A percentile compares a stretch with the other conserved stretches of the same genome.
Evolutionary conservation across 176 grass and related monocot genomes (phyloP).

Genomic region (Juncus effusus): DNA sequence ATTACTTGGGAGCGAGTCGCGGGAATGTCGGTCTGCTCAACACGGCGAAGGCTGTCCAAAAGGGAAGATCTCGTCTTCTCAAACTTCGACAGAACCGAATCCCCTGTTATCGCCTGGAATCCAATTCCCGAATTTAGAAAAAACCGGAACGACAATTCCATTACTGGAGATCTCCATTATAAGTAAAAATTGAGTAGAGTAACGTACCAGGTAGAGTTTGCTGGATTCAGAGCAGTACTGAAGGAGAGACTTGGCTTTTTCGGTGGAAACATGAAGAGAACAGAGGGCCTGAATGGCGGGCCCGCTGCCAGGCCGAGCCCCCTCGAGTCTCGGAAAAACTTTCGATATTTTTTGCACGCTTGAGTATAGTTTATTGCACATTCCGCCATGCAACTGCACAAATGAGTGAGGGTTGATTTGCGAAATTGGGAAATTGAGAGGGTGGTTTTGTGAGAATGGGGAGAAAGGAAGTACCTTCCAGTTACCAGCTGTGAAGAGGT

Average conservation of each 20-base stretch:
- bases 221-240: slow-evolving; percentile 75
- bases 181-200: background rate
- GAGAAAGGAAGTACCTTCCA: slow-evolving; percentile 56
- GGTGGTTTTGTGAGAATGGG: background rate
- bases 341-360: slow-evolving; percentile 49
- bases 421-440: background rate
- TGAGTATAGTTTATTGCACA: slow-evolving; percentile 60
- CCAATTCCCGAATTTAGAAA: slow-evolving; percentile 7
- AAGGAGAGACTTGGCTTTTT: slow-evolving; percentile 67
- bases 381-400: slow-evolving; percentile 65
- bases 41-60: slow-evolving; percentile 56
- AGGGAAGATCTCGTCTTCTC: slow-evolving; percentile 67
- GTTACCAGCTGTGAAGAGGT: slow-evolving; percentile 41
- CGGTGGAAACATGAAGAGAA: slow-evolving; percentile 45
- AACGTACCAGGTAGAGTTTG: slow-evolving; percentile 86
- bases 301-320: slow-evolving; percentile 43
- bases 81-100: slow-evolving; percentile 52
- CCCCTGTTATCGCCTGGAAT: slow-evolving; percentile 63
- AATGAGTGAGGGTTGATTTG: slow-evolving; percentile 19
- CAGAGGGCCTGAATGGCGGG: slow-evolving; percentile 59
- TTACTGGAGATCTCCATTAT: slow-evolving; percentile 13
- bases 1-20: slow-evolving; percentile 55
- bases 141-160: slow-evolving; percentile 12
- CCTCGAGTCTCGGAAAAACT: slow-evolving; percentile 52
- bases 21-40: slow-evolving; percentile 57